phyloP scores from a whole-genome alignment of 192 early-diverging fungal species.

The Rhizoclosmatium globosum region DNA sequence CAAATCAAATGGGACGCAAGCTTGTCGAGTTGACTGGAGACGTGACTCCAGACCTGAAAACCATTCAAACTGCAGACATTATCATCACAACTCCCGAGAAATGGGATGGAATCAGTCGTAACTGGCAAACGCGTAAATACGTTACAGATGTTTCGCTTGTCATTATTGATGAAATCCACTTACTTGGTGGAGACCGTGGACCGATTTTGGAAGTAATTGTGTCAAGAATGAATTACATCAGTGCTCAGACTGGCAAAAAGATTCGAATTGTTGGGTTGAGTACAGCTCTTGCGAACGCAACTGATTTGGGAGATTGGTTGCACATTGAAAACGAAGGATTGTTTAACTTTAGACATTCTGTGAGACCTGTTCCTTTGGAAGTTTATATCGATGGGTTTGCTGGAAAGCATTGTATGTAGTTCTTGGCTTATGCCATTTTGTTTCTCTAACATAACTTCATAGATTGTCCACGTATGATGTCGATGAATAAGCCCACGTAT shows the following conservation, averaged over 20 bases:
- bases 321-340: conserved; percentile 86
- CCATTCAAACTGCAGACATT: conserved; percentile 90
- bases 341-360: conserved; percentile 97
- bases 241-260: conserved; percentile 72
- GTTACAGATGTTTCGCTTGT: conserved; percentile 87
- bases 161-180: conserved; percentile 98
- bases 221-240: conserved; percentile 97
- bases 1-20: conserved; percentile 74
- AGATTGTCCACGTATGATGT: conserved; percentile 95
- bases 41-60: conserved; percentile 88
- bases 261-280: conserved; percentile 95
- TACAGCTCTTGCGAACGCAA: conserved; percentile 96
- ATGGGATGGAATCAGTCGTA: conserved; percentile 97
- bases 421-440: background rate
- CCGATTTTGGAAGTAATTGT: conserved; percentile 98
- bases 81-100: conserved; percentile 99
- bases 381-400: conserved; percentile 98
- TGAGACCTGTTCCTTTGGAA: conserved; percentile 96
- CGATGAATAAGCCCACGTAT: conserved; percentile 99
- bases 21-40: conserved; percentile 97
- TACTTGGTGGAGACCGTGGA: conserved; percentile 95
- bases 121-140: conserved; percentile 89
- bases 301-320: conserved; percentile 96
- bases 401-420: conserved; percentile 79
- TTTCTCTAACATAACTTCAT: background rate